Base-by-base conservation (phyloP, 164 flowering plant genomes). In the Tinospora cordifolia region DNA sequence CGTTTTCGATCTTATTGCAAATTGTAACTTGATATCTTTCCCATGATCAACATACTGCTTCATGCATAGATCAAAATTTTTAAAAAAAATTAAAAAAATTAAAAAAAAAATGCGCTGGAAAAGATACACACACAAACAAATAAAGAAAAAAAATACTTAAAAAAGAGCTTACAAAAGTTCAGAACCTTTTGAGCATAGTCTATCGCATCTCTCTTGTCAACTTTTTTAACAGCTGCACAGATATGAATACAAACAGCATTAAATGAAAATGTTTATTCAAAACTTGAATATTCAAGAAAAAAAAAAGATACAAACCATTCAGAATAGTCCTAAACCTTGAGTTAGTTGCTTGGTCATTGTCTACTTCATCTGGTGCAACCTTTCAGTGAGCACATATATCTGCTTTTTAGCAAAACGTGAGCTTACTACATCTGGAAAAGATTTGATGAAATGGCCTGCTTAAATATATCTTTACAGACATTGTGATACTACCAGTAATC, bases 1-100 rank as follows among this genome's bases (percentile, higher is more conserved):
- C n/a, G 98, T 95, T 75, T 92, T 95, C 59, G 99, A 98, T 78
- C 90, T 95, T 39, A 95, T 95, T 19, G 98, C 98, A 81, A 89
- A 91, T 83, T 91, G 97, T 72, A 95, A 77, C 74, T 95, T 95
- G 11, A 92, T 91, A 75, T 90, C 99, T 78, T 91, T 92, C 6
- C 99, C 99, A 78, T 88, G 86, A 74, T 95, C 99, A 67, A 95
- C 99, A 77, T 97, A 91, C 96, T 93, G 82, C 54, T 72, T 41
- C 69, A 75, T 51, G 25, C 71, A 79, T 25, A 64, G 49, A 76
- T 71, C n/a, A n/a, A n/a, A n/a, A n/a, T n/a, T n/a, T n/a, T n/a
- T n/a, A n/a, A n/a, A n/a, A n/a, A n/a, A n/a, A n/a, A n/a, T n/a
- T n/a, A n/a, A n/a, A n/a, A n/a, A n/a, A n/a, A n/a, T n/a, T n/a